Conservation (phyloP, 2,329 filamentous ascomycete species). For the Penicillium sp. region DNA sequence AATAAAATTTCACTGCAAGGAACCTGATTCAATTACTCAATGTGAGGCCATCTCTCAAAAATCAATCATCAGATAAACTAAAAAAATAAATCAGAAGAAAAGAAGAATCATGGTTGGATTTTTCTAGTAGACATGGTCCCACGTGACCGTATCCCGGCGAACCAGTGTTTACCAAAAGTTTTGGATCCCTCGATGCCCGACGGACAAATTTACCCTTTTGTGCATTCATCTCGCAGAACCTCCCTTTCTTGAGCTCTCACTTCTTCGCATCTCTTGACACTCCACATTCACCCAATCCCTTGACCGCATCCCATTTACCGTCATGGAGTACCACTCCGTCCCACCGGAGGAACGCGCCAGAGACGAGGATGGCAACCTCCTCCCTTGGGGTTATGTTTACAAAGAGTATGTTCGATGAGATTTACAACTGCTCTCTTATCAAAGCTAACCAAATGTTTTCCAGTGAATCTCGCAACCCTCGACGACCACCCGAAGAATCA, state of each 20-base stretch:
- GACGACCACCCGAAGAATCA: constrained; percentile 58
- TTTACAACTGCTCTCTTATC: not conserved
- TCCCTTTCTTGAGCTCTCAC: not conserved
- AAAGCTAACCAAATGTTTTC: not conserved
- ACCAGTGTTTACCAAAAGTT: constrained; percentile 27
- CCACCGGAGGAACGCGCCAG: constrained; percentile 62
- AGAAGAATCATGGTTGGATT: too few species aligned
- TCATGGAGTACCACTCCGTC: constrained; percentile 66
- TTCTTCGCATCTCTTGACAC: not conserved
- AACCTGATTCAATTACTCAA: not conserved
- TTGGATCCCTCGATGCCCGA: constrained; percentile 1
- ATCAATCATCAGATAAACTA: not conserved
- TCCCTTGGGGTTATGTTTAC: constrained; percentile 65
- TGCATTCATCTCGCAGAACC: not conserved
- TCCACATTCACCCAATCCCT: not conserved
- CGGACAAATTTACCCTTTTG: not conserved
- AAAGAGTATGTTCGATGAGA: constrained; percentile 53
- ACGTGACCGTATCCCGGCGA: constrained; percentile 29
- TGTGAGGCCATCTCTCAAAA: too few species aligned
- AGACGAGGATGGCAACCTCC: constrained; percentile 57
- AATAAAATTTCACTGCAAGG: not conserved
- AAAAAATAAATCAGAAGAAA: not conserved
- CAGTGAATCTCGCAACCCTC: constrained; percentile 51
- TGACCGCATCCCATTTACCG: not conserved
- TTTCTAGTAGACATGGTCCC: not conserved